Conservation (phyloP, 768 basidiomycete genomes). For the Auriscalpium microsporum region DNA sequence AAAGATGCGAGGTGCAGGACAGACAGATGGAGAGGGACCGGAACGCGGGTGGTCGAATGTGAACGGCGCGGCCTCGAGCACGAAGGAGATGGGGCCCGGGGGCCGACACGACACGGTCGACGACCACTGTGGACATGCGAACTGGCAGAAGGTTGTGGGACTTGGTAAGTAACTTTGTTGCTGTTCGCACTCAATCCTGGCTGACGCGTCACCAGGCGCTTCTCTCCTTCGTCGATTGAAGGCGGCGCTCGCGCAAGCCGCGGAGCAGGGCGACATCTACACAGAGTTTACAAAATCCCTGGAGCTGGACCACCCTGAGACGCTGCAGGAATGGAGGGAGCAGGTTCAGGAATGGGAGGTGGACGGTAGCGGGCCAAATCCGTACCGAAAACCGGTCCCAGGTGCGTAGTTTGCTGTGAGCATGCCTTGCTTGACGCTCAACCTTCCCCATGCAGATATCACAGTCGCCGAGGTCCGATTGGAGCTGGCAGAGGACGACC, state of each 20-base stretch:
- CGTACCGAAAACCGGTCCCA: neutral
- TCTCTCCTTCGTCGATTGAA: neutral
- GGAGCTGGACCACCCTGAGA: neutral
- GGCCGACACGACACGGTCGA: conserved; percentile 19
- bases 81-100: conserved; percentile 29
- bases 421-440: neutral
- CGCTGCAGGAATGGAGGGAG: neutral
- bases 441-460: neutral
- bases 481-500: neutral
- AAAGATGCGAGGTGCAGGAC: conserved; percentile 14
- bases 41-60: conserved; percentile 25
- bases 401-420: neutral
- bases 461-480: neutral
- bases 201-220: neutral
- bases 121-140: conserved; percentile 18
- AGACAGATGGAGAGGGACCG: conserved; percentile 28
- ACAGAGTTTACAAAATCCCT: neutral
- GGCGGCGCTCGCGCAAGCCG: neutral
- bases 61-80: conserved; percentile 23
- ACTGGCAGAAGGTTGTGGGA: conserved; percentile 23
- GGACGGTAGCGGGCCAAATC: neutral
- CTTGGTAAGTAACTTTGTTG: conserved; percentile 10
- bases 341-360: neutral
- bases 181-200: too few relatives aligned
- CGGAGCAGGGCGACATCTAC: neutral